Evolutionary conservation across 148 eudicot species (phyloP), one percentile per base, ranked within the genome.

Genomic region (Fagopyrum tataricum): DNA sequence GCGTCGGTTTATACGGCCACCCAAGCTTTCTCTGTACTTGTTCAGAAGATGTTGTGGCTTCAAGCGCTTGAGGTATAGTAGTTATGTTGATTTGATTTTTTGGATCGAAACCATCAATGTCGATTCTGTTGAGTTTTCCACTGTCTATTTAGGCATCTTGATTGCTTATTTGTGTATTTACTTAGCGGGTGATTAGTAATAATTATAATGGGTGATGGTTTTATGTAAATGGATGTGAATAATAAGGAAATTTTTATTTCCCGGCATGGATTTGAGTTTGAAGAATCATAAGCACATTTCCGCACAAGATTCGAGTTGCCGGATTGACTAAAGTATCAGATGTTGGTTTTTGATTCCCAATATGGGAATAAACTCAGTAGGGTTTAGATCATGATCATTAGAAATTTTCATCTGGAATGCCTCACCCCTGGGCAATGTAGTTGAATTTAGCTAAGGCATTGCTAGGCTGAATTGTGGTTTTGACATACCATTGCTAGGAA

Each of bases 1-100:
- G 86, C 90, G 37, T 94, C 97, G 98, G 98, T 72, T 68, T 81
- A 76, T 67, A 94, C 97, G 61, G 98, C 91, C 52, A 88, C 98
- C 72, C 96, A 94, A 72, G 67, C 90, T 55, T 83, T 94, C 18
- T 86, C 91, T 68, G 88, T 91, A 37, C 85, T 79, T 58, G 85
- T 94, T 76, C 74, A 70, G 6, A 88, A 86, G 42, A 94, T 89
- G 75, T 88, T 85, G 24, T 94, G 98, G 98, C 74, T 78, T 14
- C 81, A 82, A 61, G 97, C 98, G 77, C 96, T 94, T 79, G 76
- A 91, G 97, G 98, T 85, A 40, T 15, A 49, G 55, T 18, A 49
- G 55, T 15, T 49, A 4, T 17, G 1, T 49, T 49, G 55, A 49
- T 13, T 6, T n/a, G 18, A 49, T 49, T 49, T 13, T 17, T 15